These are phyloP conservation scores for Globisporangium nagaii DNA, from an alignment of 352 stramenopile genomes.

Conservation along the genomic window DNA sequence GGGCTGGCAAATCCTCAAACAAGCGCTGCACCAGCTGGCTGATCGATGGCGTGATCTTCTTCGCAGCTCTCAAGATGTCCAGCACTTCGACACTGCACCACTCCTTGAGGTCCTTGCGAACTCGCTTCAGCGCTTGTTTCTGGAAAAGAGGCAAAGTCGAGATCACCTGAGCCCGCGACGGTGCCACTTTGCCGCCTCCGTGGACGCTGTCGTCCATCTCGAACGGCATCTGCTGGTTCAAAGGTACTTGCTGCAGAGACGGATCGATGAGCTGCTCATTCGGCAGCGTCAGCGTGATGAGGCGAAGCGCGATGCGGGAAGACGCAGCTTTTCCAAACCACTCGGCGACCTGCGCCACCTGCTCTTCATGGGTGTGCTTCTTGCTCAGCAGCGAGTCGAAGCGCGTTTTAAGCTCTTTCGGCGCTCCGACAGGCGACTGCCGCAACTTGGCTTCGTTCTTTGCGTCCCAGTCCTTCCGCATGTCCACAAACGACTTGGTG, in stretches of 20 bases:
- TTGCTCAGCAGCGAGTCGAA: constrained; percentile 31
- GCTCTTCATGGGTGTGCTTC: constrained; percentile 9
- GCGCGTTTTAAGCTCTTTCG: constrained; percentile 29
- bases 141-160: constrained; percentile 69
- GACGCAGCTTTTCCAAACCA: constrained; percentile 33
- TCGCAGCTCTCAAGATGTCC: constrained; percentile 58
- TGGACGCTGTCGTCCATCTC: constrained; percentile 41
- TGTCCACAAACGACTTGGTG: constrained; percentile 45
- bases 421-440: constrained; percentile 15
- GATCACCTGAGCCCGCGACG: constrained; percentile 39
- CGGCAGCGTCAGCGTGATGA: constrained; percentile 73
- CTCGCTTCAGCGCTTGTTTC: constrained; percentile 55
- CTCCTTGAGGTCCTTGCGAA: constrained; percentile 75
- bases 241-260: constrained; percentile 16
- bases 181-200: constrained; percentile 12
- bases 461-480: constrained; percentile 13
- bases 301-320: constrained; percentile 54
- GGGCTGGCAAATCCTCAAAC: constrained; percentile 58
- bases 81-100: constrained; percentile 83
- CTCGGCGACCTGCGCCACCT: constrained; percentile 50
- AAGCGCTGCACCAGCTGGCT: constrained; percentile 61
- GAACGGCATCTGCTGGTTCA: constrained; percentile 37
- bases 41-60: constrained; percentile 63
- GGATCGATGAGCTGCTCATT: constrained; percentile 65
- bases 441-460: constrained; percentile 13